A percentile compares a stretch with the other conserved stretches of the same genome.
These are phyloP conservation scores for Pleurotus ostreatus DNA, from an alignment of 768 basidiomycete genomes.

Conservation along the genomic window DNA sequence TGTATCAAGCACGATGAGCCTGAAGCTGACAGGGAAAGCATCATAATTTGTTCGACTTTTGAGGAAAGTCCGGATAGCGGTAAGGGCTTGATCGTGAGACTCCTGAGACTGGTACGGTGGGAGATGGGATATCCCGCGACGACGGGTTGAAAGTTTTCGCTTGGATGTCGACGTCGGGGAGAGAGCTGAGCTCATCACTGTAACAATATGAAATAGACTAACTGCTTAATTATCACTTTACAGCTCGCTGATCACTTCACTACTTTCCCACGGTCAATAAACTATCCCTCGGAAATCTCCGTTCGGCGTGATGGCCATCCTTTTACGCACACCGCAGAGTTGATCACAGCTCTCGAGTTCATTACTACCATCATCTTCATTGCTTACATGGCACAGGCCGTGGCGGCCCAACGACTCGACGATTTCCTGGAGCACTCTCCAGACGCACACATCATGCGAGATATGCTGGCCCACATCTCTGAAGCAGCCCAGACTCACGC, in stretches of 20 bases:
- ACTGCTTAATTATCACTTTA: background rate
- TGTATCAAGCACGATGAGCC: constrained; percentile 94
- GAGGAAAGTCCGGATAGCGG: constrained; percentile 76
- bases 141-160: constrained; percentile 53
- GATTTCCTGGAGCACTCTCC: background rate
- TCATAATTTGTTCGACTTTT: constrained; percentile 88
- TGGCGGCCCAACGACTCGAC: constrained; percentile 1
- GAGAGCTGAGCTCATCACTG: constrained; percentile 37
- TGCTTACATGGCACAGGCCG: background rate
- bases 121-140: constrained; percentile 56
- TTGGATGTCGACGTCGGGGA: constrained; percentile 49
- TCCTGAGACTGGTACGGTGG: constrained; percentile 52
- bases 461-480: background rate
- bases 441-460: background rate
- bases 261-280: background rate
- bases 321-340: background rate
- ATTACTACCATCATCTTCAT: background rate
- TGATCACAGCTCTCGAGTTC: background rate
- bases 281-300: background rate
- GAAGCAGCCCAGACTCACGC: background rate
- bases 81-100: constrained; percentile 64
- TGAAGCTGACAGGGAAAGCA: constrained; percentile 94
- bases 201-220: constrained; percentile 8
- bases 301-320: background rate
- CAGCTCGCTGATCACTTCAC: background rate